Conservation (phyloP, 306 rosid genomes). For the Calophaca sinica region DNA sequence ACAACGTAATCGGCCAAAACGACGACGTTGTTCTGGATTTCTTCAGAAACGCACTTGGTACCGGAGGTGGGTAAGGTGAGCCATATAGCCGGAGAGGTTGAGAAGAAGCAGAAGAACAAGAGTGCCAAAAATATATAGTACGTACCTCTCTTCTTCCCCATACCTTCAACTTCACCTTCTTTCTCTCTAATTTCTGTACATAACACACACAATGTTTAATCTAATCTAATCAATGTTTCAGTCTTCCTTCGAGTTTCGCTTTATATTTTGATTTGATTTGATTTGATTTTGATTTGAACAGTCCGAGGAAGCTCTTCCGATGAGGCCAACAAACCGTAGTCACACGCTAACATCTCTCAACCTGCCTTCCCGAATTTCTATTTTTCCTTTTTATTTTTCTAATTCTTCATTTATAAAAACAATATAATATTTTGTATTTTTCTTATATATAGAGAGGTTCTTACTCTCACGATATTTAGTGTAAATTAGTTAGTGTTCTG, state of each 20-base stretch:
- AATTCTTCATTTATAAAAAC: too few relatives aligned
- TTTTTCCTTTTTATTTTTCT: neutral
- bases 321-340: neutral
- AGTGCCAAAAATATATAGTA: constrained; percentile 25
- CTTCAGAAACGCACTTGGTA: constrained; percentile 89
- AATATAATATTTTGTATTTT: too few relatives aligned
- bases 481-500: too few relatives aligned
- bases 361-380: neutral
- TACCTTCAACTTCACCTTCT: neutral
- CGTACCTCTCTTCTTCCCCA: constrained; percentile 25
- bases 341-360: too few relatives aligned
- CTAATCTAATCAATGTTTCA: neutral
- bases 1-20: constrained; percentile 80
- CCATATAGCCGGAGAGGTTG: constrained; percentile 56
- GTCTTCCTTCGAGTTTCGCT: neutral
- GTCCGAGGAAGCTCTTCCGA: neutral
- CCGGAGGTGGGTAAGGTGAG: constrained; percentile 61
- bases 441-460: too few relatives aligned
- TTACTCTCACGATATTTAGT: too few relatives aligned
- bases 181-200: neutral
- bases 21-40: constrained; percentile 83
- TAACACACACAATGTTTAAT: neutral
- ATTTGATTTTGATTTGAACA: constrained; percentile 4
- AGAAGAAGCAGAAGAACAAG: constrained; percentile 35
- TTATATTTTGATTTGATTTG: too few relatives aligned